These are phyloP conservation scores for Luffa aegyptiaca DNA, from an alignment of 306 rosid genomes.

Conservation along the genomic window DNA sequence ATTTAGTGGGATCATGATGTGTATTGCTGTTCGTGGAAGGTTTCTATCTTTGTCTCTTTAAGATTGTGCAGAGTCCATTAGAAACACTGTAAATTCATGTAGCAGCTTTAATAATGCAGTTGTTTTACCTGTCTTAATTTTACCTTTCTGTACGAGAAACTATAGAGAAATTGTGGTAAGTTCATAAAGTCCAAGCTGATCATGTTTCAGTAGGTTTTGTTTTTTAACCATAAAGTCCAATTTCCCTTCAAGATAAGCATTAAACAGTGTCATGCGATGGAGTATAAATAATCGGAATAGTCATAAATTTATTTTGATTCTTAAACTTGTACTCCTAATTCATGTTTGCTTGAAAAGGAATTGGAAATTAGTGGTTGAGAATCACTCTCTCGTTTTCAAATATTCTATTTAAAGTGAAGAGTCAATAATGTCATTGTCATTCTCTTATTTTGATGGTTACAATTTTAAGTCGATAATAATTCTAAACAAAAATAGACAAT, in stretches of 20 bases:
- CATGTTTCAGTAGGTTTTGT: neutral
- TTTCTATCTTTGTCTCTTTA: conserved; percentile 22
- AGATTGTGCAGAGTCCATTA: conserved; percentile 21
- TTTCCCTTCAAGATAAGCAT: too few relatives aligned
- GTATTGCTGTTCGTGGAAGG: conserved; percentile 24
- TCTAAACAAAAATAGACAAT: neutral
- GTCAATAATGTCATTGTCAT: neutral
- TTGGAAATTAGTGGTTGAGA: neutral
- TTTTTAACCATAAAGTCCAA: too few relatives aligned
- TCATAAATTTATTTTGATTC: neutral
- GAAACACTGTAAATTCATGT: neutral
- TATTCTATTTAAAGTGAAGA: neutral
- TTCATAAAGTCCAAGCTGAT: neutral
- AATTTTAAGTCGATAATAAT: neutral
- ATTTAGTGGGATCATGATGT: neutral
- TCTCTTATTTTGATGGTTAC: neutral
- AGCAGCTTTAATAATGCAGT: neutral
- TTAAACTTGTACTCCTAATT: neutral
- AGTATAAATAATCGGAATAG: too few relatives aligned
- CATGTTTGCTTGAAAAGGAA: neutral
- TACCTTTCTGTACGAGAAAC: neutral
- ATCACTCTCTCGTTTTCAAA: neutral
- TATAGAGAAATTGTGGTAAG: neutral
- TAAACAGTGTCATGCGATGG: neutral
- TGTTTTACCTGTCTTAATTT: neutral